Evolutionary conservation across 2,329 filamentous ascomycete genomes (phyloP).

Genomic region (Cladorrhinum sp.): DNA sequence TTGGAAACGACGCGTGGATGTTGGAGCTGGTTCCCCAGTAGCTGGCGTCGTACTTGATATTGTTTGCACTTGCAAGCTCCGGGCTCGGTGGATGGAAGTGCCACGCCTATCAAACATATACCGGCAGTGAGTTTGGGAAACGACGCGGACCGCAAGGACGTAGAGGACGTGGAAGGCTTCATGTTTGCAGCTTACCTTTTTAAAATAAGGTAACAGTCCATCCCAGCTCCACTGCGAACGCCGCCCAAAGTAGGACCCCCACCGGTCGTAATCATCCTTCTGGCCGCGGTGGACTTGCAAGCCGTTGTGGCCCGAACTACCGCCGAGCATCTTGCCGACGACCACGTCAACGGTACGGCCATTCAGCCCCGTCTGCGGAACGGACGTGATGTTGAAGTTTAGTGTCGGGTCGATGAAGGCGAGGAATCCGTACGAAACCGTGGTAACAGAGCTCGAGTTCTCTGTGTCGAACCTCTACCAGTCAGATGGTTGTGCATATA

Average conservation of each 20-base stretch:
- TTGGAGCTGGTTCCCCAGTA: conserved; percentile 27
- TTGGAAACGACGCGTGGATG: conserved; percentile 29
- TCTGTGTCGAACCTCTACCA: neutral
- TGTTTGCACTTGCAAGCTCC: conserved; percentile 22
- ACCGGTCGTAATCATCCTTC: conserved; percentile 30
- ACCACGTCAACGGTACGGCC: conserved; percentile 24
- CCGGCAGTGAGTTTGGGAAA: neutral
- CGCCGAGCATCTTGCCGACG: conserved; percentile 28
- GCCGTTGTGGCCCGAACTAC: conserved; percentile 31
- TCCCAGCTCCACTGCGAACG: conserved; percentile 31
- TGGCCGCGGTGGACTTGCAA: conserved; percentile 31
- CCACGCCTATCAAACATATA: conserved; percentile 21
- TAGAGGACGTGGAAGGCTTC: neutral
- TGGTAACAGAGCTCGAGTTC: neutral
- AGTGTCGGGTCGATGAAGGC: conserved; percentile 21
- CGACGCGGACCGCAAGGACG: neutral
- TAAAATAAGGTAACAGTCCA: conserved; percentile 31
- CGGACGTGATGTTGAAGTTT: conserved; percentile 28
- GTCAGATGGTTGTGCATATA: too few relatives aligned
- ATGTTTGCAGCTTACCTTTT: conserved; percentile 25
- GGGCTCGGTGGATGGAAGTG: conserved; percentile 25
- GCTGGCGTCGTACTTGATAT: conserved; percentile 29
- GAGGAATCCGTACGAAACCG: neutral
- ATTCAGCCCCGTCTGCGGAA: conserved; percentile 25
- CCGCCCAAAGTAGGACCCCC: conserved; percentile 26